Conservation (phyloP, 2,329 filamentous ascomycete genomes). For the Neofusicoccum ribis region DNA sequence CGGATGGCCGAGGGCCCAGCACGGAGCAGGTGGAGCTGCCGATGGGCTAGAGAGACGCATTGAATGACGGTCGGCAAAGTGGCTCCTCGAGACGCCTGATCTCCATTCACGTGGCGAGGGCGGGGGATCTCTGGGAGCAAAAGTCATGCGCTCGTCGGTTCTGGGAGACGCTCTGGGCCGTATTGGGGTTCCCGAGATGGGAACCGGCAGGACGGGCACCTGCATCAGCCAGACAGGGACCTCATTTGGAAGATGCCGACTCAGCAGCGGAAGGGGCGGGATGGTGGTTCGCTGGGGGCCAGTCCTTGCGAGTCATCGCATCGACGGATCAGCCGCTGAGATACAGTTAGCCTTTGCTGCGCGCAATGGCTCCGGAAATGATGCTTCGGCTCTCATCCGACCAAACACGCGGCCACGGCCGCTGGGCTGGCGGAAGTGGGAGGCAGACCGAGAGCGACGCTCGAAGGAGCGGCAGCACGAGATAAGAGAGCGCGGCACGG, state of each 20-base stretch:
- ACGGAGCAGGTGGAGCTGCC: background rate
- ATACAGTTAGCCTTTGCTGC: background rate
- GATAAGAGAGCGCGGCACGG: constrained; percentile 5
- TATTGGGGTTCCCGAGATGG: background rate
- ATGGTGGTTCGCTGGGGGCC: background rate
- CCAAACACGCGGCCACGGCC: background rate
- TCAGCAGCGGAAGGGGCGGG: background rate
- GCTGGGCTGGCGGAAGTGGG: background rate
- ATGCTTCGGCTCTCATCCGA: background rate
- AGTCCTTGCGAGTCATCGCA: background rate
- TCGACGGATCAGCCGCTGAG: background rate
- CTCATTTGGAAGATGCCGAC: background rate
- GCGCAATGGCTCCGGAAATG: background rate
- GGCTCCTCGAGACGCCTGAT: background rate
- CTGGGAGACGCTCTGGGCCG: background rate
- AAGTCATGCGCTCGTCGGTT: background rate
- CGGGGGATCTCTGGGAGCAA: background rate
- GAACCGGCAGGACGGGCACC: background rate
- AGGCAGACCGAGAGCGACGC: background rate
- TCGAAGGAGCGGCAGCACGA: background rate
- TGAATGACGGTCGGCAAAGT: background rate
- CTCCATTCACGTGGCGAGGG: background rate
- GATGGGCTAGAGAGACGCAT: background rate
- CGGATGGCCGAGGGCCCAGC: background rate
- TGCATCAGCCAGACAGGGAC: background rate